These are phyloP conservation scores for Lasiosphaeriaceae sp. DNA, from an alignment of 495 filamentous ascomycete genomes.

Conservation along the genomic window DNA sequence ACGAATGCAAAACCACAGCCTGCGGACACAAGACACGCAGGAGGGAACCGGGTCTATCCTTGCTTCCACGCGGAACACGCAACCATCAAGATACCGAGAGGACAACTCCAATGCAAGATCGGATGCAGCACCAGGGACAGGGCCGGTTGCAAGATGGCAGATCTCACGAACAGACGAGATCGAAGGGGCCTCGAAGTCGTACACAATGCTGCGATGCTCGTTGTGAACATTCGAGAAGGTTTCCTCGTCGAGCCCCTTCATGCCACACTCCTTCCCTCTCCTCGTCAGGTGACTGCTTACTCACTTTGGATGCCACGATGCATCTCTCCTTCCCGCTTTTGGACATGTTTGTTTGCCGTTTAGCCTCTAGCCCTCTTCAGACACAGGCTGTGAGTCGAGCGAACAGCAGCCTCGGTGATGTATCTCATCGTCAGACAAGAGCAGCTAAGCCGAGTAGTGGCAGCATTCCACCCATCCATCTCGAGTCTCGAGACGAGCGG, in stretches of 20 bases:
- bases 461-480: background rate
- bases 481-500: background rate
- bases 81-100: slow-evolving; percentile 6
- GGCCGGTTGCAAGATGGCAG: slow-evolving; percentile 6
- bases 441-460: background rate
- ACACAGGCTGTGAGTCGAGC: slow-evolving; percentile 4
- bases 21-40: background rate
- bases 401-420: background rate
- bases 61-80: background rate
- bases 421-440: background rate
- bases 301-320: background rate
- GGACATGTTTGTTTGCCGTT: slow-evolving; percentile 3
- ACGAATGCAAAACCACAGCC: slow-evolving; percentile 2
- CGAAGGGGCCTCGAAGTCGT: background rate
- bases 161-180: slow-evolving; percentile 7
- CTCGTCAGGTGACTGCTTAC: background rate
- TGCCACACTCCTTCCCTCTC: background rate
- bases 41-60: slow-evolving; percentile 1
- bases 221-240: slow-evolving; percentile 1
- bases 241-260: background rate
- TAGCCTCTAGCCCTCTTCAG: slow-evolving; percentile 6
- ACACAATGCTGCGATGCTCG: background rate
- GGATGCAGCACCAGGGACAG: slow-evolving; percentile 3
- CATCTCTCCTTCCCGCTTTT: background rate
- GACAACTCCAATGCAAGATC: slow-evolving; percentile 3